These are phyloP conservation scores for Hylodesmum podocarpum DNA, from an alignment of 306 rosid species.

Conservation along the genomic window DNA sequence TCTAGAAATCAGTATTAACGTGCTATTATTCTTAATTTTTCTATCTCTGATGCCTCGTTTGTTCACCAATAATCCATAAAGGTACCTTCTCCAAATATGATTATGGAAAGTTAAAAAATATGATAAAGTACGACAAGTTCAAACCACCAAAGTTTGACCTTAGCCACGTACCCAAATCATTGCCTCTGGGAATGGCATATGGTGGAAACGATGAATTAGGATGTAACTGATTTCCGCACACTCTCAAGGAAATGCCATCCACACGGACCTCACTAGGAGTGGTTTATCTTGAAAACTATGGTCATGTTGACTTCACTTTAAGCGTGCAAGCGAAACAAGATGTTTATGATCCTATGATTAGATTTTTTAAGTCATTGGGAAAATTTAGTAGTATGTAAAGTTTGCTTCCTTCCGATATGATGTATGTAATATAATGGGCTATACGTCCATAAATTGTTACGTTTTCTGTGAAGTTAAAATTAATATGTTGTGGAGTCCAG, in stretches of 20 bases:
- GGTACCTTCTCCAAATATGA: slow-evolving; percentile 82
- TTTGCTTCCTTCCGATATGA: slow-evolving; percentile 8
- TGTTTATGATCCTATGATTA: slow-evolving; percentile 66
- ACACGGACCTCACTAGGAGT: slow-evolving; percentile 74
- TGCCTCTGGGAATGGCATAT: slow-evolving; percentile 92
- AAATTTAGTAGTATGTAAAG: slow-evolving; percentile 39
- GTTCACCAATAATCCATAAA: slow-evolving; percentile 75
- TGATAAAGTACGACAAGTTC: slow-evolving; percentile 55
- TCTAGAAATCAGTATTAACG: slow-evolving; percentile 2
- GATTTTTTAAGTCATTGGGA: slow-evolving; percentile 46
- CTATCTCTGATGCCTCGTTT: slow-evolving; percentile 20
- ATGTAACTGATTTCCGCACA: slow-evolving; percentile 60
- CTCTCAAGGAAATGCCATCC: slow-evolving; percentile 63
- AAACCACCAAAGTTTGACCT: slow-evolving; percentile 83
- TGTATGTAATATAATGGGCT: slow-evolving; percentile 26
- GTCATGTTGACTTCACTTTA: slow-evolving; percentile 81
- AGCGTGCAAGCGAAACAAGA: slow-evolving; percentile 73
- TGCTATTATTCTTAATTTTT: not conserved
- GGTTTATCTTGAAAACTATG: slow-evolving; percentile 79
- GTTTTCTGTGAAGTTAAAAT: not conserved
- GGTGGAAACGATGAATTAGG: slow-evolving; percentile 89
- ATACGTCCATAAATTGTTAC: slow-evolving; percentile 37
- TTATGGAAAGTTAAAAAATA: slow-evolving; percentile 76
- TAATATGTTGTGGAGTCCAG: not conserved
- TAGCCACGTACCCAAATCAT: slow-evolving; percentile 63